Conservation (phyloP, 2,329 filamentous ascomycete species). For the Talaromyces piceae region DNA sequence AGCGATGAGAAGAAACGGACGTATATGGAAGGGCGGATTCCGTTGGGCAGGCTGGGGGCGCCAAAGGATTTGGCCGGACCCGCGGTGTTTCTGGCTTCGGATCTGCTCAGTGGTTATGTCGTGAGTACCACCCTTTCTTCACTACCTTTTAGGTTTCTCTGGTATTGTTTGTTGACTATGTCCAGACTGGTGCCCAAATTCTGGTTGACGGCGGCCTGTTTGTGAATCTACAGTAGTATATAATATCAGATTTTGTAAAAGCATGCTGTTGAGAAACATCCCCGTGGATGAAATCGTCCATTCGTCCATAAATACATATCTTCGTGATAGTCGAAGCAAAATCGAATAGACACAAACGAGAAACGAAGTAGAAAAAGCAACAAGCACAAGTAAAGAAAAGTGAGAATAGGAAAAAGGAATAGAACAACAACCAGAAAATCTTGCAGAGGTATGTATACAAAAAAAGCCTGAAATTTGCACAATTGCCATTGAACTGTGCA, state of each 20-base stretch:
- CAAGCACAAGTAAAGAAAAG: neutral
- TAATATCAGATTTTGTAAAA: neutral
- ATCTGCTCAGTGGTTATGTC: constrained; percentile 71
- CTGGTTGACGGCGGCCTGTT: constrained; percentile 84
- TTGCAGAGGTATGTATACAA: constrained; percentile 9
- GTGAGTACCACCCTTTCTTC: constrained; percentile 31
- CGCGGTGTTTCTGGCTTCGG: constrained; percentile 75
- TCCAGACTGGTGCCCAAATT: constrained; percentile 67
- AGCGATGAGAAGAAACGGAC: constrained; percentile 61
- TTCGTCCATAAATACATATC: constrained; percentile 11
- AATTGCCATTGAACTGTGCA: neutral
- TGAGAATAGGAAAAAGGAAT: neutral
- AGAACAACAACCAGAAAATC: neutral
- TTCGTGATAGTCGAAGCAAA: constrained; percentile 6
- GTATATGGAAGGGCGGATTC: constrained; percentile 78
- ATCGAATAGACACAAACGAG: neutral
- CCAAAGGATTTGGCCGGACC: constrained; percentile 73
- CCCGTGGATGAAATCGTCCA: neutral
- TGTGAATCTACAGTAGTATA: constrained; percentile 68
- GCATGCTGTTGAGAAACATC: neutral
- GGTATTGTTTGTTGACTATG: constrained; percentile 5
- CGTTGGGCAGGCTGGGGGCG: constrained; percentile 65
- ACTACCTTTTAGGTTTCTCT: neutral
- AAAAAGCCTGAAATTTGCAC: neutral
- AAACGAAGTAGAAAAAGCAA: no score